Conservation (phyloP, 768 basidiomycete species). For the Grammothele lineata region DNA sequence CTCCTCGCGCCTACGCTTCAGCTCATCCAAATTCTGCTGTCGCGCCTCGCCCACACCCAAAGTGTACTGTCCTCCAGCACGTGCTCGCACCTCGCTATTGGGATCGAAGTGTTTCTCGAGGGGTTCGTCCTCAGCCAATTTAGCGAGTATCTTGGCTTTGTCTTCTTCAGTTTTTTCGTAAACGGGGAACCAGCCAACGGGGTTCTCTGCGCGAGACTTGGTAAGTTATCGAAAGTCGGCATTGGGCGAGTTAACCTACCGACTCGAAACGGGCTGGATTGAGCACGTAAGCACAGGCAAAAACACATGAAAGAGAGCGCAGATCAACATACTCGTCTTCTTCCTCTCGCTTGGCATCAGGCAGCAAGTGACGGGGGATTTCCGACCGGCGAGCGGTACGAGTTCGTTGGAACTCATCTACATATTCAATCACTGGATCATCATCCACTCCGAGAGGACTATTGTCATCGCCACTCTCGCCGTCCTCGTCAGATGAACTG, state of each 20-base stretch:
- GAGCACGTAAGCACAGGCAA: too few relatives aligned
- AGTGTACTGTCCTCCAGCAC: slow-evolving; percentile 89
- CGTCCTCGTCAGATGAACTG: slow-evolving; percentile 59
- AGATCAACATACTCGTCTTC: slow-evolving; percentile 49
- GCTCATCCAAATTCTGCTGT: slow-evolving; percentile 72
- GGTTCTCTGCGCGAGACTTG: slow-evolving; percentile 62
- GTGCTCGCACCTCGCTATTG: slow-evolving; percentile 74
- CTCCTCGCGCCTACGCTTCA: slow-evolving; percentile 52
- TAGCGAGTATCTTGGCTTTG: slow-evolving; percentile 67
- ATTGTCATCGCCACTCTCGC: slow-evolving; percentile 69
- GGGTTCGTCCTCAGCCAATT: slow-evolving; percentile 68
- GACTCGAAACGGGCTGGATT: not conserved
- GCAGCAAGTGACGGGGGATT: slow-evolving; percentile 63
- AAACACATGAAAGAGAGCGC: too few relatives aligned
- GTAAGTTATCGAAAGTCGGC: not conserved
- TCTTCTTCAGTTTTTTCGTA: slow-evolving; percentile 84
- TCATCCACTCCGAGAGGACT: slow-evolving; percentile 38
- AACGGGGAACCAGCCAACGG: slow-evolving; percentile 80
- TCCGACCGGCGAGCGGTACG: slow-evolving; percentile 69
- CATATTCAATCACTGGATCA: slow-evolving; percentile 80
- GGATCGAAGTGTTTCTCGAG: slow-evolving; percentile 80
- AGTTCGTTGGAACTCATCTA: slow-evolving; percentile 83
- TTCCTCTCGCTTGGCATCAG: slow-evolving; percentile 40
- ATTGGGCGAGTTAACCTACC: not conserved
- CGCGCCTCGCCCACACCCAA: slow-evolving; percentile 85